These are phyloP conservation scores for Hylodesmum podocarpum DNA, from an alignment of 306 rosid species.

Conservation along the genomic window DNA sequence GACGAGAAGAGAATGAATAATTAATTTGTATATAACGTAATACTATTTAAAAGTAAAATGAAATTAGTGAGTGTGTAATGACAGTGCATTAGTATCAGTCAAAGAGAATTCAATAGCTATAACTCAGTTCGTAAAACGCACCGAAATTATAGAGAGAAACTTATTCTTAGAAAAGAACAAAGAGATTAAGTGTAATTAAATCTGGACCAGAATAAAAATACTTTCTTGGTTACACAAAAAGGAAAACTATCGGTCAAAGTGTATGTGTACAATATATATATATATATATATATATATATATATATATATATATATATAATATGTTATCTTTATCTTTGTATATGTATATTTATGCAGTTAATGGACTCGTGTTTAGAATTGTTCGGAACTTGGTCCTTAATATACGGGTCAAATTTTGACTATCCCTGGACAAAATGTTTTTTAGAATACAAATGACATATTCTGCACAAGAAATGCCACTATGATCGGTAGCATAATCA, in stretches of 20 bases:
- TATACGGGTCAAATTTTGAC: slow-evolving; percentile 57
- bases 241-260: neutral
- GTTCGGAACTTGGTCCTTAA: slow-evolving; percentile 36
- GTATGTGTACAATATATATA: neutral
- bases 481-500: neutral
- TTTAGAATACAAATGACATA: slow-evolving; percentile 21
- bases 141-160: too few species aligned
- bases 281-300: neutral
- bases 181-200: too few species aligned
- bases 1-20: neutral
- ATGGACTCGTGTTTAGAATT: slow-evolving; percentile 34
- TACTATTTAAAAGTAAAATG: neutral
- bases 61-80: neutral
- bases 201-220: too few species aligned
- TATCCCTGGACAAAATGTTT: neutral
- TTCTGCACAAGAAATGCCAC: slow-evolving; percentile 22
- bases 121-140: too few species aligned
- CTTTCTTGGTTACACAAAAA: too few species aligned
- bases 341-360: neutral
- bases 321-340: neutral
- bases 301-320: neutral
- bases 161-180: too few species aligned
- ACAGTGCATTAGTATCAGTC: neutral
- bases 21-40: neutral
- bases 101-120: too few species aligned